Base-by-base conservation (phyloP, 768 basidiomycete genomes). In the Polyporus arcularius region DNA sequence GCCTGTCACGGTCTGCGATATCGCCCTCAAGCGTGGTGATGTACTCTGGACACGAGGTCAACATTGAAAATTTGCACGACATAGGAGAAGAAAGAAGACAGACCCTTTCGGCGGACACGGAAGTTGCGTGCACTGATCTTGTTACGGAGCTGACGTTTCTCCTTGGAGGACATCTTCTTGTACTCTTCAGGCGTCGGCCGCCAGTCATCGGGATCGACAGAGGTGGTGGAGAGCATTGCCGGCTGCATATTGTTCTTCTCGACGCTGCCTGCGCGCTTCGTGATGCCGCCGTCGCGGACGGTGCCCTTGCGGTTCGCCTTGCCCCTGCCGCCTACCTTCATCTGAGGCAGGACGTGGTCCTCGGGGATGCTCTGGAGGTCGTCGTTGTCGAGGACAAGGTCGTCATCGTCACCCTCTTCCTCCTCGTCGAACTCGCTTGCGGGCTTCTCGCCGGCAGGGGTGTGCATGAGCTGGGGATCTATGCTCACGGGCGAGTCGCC, bases 121-220 rank as follows among this genome's bases (percentile, higher is more conserved):
- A 98, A 98, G 72, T 96, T 97, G 55, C 96, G 79, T 0, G 96
- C 96, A 65, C 88, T 90, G 67, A 98, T 94, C 86, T 99, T 99
- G 79, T 99, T 99, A 53, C 96, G 74, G 45, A 98, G 78, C 73
- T 98, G 96, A 9, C 97, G 79, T 75, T 98, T 98, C 79, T 98
- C 96, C 77, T 96, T 98, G 69, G 87, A 89, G 5, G 86, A 86
- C 85, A 99, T 90, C 74, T 94, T 98, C 71, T 92, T 88, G 78
- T 98, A 97, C 63, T 95, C 94, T 65, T 97, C 96, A 0, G 94
- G 89, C 4, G 86, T 83, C 8, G 92, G 93, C 51, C 92, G 83
- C 90, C 92, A 93, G 66, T 94, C 90, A 35, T 88, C 89, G 15
- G 86, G 80, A 4, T 86, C 73, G 9, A n/a, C 53, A 16, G 68